Evolutionary conservation across 2,329 filamentous ascomycete genomes (phyloP), one percentile per base, ranked within the genome.

Genomic region (Pseudogymnoascus sp.): DNA sequence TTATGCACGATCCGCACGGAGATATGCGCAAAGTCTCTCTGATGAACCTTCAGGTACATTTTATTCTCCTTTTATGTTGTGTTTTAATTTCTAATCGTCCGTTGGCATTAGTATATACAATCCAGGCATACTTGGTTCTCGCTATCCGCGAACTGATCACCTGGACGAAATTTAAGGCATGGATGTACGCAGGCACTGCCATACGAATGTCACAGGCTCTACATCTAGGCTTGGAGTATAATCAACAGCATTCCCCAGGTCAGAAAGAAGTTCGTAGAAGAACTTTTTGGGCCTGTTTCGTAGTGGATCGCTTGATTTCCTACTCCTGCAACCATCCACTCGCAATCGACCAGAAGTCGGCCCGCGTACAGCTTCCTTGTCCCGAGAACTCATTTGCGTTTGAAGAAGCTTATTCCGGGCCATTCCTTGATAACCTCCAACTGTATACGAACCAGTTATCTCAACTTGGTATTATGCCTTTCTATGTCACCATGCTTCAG

Each of bases 161-260:
- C 5, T 42, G 62, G 10, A 64, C 60, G 10, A 60, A 55, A 8
- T 51, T 38, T n/a, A 65, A 62, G 39, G 58, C 64, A 21, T 65
- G 62, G 62, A 65, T 65, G 62, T 64, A 64, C 31, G 59, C 58
- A 1, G 64, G 64, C 7, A 58, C 31, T 15, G 64, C 62, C 21
- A 62, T 64, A 27, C 31, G 64, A 31, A 65, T 65, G 64, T 51
- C 59, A 42, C 64, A 65, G 51, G 62, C 62, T 13, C 25, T 65
- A 4, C 62, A 60, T 13, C 59, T 65, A 2, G 62, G 55, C 13
- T 21, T 41, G 31, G 63, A 63, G 35, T 60, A 36, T 15, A 58
- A 63, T 39, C 63, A 65, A 39, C 27, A 59, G 9, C 58, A 63
- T 27, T 63, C 63, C 10, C 29, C 48, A 27, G 29, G 48, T 12